Conservation (phyloP, 495 filamentous ascomycete genomes). For the Sphaerosporella brunnea region DNA sequence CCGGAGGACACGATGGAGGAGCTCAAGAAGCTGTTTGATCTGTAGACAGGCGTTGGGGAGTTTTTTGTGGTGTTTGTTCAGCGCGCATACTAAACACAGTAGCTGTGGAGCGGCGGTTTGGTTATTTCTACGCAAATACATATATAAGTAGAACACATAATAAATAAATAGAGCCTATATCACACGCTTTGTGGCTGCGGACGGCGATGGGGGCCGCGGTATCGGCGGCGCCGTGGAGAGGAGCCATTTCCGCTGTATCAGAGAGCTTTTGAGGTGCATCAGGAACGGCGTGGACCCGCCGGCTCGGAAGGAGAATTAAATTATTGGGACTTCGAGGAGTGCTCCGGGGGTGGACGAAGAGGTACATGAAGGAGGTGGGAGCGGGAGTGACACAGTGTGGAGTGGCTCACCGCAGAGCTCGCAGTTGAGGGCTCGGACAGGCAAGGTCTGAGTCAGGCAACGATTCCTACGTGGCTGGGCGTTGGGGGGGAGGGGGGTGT, state of each 20-base stretch:
- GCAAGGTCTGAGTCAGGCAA: slow-evolving; percentile 34
- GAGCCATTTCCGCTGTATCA: slow-evolving; percentile 93
- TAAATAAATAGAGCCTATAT: too few species aligned
- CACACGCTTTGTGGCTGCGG: slow-evolving; percentile 11
- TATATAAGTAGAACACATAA: too few species aligned
- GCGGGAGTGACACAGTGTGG: not conserved
- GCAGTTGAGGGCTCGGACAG: slow-evolving; percentile 69
- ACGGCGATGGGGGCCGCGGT: slow-evolving; percentile 40
- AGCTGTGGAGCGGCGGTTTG: too few species aligned
- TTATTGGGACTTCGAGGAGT: slow-evolving; percentile 45
- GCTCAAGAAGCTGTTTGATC: slow-evolving; percentile 60
- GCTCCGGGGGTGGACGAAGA: slow-evolving; percentile 22
- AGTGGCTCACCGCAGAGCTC: slow-evolving; percentile 62
- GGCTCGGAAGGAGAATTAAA: slow-evolving; percentile 80
- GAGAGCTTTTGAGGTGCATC: slow-evolving; percentile 66
- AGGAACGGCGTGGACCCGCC: slow-evolving; percentile 83
- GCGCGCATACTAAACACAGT: too few species aligned
- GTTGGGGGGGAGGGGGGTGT: not conserved
- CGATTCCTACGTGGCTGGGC: not conserved
- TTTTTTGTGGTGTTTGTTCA: too few species aligned
- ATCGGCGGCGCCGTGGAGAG: slow-evolving; percentile 82
- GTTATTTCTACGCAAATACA: too few species aligned
- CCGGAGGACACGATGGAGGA: slow-evolving; percentile 65
- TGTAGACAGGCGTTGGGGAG: too few species aligned
- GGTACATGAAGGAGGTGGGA: not conserved